These are phyloP conservation scores for Phytopythium aichiense DNA, from an alignment of 352 stramenopile species.

Conservation along the genomic window DNA sequence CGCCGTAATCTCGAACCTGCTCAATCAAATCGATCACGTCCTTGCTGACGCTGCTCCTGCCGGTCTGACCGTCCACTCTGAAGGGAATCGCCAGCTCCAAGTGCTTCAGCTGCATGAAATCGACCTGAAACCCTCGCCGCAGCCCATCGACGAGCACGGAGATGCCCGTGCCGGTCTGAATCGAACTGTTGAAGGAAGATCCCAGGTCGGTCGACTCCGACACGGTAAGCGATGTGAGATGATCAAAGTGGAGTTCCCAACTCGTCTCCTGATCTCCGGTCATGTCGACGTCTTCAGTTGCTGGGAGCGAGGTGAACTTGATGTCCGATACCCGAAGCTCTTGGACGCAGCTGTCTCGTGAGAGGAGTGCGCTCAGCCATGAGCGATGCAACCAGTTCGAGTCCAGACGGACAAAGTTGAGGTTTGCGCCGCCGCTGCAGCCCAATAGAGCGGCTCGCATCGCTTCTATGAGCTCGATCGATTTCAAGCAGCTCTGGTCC, in stretches of 20 bases:
- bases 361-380: constrained; percentile 56
- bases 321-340: constrained; percentile 31
- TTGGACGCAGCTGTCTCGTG: constrained; percentile 39
- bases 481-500: background rate
- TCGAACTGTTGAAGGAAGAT: background rate
- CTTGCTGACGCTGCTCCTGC: background rate
- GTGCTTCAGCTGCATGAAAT: constrained; percentile 45
- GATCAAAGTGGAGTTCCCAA: constrained; percentile 49
- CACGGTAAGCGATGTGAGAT: constrained; percentile 32
- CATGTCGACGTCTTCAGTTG: constrained; percentile 8
- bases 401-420: constrained; percentile 47
- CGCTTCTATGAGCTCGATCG: constrained; percentile 9
- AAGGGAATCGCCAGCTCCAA: constrained; percentile 30
- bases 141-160: constrained; percentile 30
- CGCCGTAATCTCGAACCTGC: constrained; percentile 22
- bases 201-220: constrained; percentile 15
- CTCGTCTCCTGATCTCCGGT: constrained; percentile 6
- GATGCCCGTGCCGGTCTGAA: background rate
- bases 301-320: constrained; percentile 19
- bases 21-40: constrained; percentile 15
- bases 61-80: background rate
- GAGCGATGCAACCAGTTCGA: constrained; percentile 49
- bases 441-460: constrained; percentile 31
- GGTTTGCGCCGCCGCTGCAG: constrained; percentile 29
- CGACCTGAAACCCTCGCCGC: constrained; percentile 39